Evolutionary conservation across 2,329 filamentous ascomycete species (phyloP), one percentile per base, ranked within the genome.

Genomic region (Talaromyces amestolkiae): DNA sequence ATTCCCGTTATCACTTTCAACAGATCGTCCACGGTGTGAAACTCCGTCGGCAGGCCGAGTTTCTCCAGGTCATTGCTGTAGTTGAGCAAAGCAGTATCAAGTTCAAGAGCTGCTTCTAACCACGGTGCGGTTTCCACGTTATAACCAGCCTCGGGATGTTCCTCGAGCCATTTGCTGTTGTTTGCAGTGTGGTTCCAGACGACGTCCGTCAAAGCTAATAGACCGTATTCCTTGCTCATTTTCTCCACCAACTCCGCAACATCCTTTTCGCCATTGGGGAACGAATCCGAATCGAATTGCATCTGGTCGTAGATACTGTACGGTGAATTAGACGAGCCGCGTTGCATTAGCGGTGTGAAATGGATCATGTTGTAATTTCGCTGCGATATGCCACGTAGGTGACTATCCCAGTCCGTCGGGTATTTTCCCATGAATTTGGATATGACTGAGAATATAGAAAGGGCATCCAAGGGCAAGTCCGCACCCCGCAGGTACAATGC

Each of bases 301-400:
- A 96, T 84, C 80, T 99, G 96, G 73, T 99, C 91, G 76, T 91
- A 97, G 72, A 99, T 87, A 77, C 95, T 99, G 83, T 98, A 99
- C 0, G 95, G 95, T 1, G 95, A 99, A 75, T 99, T 97, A 61
- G 95, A 99, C 53, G 84, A 85, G 65, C 95, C 95, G 66, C 95
- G 89, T 66, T 90, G 85, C 84, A 96, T 95, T 70, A 99, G 83
- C 10, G 95, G 95, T 1, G 95, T 97, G 77, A 99, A 99, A 78
- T 99, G 95, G 67, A 99, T 88, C 93, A 98, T 97, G 80, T 99
- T 99, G 84, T 99, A 99, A 54, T 93, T 93, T 67, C 95, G 86
- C 72, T 91, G 87, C 75, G 91, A 91, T 76, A 99, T 97, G 33
- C 95, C 93, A 65, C 86, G 85, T 65, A 99, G 81, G 76, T 98